A percentile compares a stretch with the other conserved stretches of the same genome.
Conservation (phyloP, 768 basidiomycete species). For the Porpolomopsis calyptriformis region DNA sequence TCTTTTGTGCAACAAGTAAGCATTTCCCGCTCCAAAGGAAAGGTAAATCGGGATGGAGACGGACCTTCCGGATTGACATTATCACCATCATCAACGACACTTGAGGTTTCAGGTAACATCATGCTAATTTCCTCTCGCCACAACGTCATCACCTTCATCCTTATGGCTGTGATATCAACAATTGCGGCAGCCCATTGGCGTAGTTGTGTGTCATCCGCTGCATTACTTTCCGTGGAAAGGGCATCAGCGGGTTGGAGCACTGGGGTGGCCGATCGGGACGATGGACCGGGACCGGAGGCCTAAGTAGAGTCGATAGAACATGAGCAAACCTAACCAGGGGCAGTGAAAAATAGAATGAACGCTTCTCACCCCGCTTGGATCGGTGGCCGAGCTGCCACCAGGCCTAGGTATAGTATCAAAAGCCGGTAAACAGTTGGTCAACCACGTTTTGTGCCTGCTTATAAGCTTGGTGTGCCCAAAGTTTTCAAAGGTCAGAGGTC, state of each 20-base stretch:
- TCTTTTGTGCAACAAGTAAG: slow-evolving; percentile 25
- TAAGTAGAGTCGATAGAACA: not conserved
- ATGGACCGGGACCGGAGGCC: not conserved
- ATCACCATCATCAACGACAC: slow-evolving; percentile 23
- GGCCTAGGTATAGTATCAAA: slow-evolving; percentile 30
- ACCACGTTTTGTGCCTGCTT: slow-evolving; percentile 70
- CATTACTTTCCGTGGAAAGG: slow-evolving; percentile 41
- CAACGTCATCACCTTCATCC: slow-evolving; percentile 39
- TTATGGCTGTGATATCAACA: slow-evolving; percentile 54
- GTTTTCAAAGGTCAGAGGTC: slow-evolving; percentile 1
- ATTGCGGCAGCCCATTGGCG: slow-evolving; percentile 58
- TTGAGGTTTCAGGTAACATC: slow-evolving; percentile 41
- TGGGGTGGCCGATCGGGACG: slow-evolving; percentile 14
- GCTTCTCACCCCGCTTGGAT: slow-evolving; percentile 23
- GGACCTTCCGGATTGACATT: slow-evolving; percentile 41
- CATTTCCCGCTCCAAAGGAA: not conserved
- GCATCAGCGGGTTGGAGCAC: slow-evolving; percentile 33
- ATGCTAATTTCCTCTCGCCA: slow-evolving; percentile 61
- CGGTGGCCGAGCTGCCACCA: slow-evolving; percentile 19
- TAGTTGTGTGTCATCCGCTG: slow-evolving; percentile 54
- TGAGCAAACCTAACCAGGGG: not conserved
- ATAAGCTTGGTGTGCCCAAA: slow-evolving; percentile 44
- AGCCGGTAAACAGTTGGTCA: slow-evolving; percentile 39
- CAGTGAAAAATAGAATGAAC: no score
- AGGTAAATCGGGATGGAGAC: slow-evolving; percentile 4